Evolutionary conservation across 768 basidiomycete species (phyloP), one percentile per base, ranked within the genome.

Genomic region (Boletus rubroflammeus): DNA sequence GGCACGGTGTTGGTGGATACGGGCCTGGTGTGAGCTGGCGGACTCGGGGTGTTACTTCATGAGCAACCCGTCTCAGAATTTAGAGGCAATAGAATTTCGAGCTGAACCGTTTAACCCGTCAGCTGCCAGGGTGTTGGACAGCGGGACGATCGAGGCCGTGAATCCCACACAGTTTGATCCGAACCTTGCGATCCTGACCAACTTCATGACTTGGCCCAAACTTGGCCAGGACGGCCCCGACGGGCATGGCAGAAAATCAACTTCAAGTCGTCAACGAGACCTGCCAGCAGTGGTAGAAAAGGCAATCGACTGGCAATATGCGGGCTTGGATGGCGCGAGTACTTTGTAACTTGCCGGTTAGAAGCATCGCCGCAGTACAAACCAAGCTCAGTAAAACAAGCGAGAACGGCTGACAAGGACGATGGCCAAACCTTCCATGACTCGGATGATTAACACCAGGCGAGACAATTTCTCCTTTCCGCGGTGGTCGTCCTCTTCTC

Each of bases 381-480:
- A n/a, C n/a, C n/a, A n/a, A n/a, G n/a, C n/a, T n/a, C n/a, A n/a
- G n/a, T n/a, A n/a, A n/a, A n/a, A n/a, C 6, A 51, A 14, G 36
- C 26, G 31, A 40, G 38, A 9, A 34, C 11, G 31, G 43, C 45
- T 48, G 47, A 57, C 56, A 45, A 56, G 56, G 38, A 29, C 11
- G 26, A 26, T n/a, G 19, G 38, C n/a, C 34, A 19, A 36, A n/a
- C 19, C 44, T 57, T 47, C 42, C 55, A 13, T 35, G 41, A n/a
- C n/a, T n/a, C n/a, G n/a, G 43, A 28, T 9, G 41, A 47, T 31
- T 29, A 35, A 55, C 19, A 47, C 19, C 46, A 38, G 54, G 62
- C 32, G 62, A 35, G 13, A 28, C 13, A 13, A 48, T 64, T 53
- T 31, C 53, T 47, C 21, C 47, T 55, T 61, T 62, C 19, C 7